phyloP scores from a whole-genome alignment of 1,139 yeast species.

The Yamadazyma sp. region DNA sequence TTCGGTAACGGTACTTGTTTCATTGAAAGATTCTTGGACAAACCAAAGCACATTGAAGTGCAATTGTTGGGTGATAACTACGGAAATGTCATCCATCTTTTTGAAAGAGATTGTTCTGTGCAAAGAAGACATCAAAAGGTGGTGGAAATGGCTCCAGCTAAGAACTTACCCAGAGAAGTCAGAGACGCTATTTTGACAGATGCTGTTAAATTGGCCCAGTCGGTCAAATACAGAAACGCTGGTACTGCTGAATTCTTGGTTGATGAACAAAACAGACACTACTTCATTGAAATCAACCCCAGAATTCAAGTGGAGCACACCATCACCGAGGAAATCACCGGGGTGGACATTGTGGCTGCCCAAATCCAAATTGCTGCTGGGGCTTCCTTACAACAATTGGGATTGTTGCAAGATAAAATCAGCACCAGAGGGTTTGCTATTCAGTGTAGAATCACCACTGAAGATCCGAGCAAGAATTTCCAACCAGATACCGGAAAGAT shows the following conservation, averaged over 20 bases:
- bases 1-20: conserved; percentile 98
- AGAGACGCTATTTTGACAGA: conserved; percentile 91
- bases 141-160: conserved; percentile 99
- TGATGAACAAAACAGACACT: conserved; percentile 91
- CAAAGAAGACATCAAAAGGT: conserved; percentile 99
- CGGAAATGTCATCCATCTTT: conserved; percentile 93
- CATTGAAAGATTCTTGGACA: conserved; percentile 91
- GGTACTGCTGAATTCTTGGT: conserved; percentile 99
- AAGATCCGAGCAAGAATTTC: conserved; percentile 94
- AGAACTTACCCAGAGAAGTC: conserved; percentile 75
- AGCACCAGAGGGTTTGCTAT: conserved; percentile 97
- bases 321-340: conserved; percentile 97
- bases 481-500: conserved; percentile 99
- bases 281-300: conserved; percentile 97
- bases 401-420: conserved; percentile 89
- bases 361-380: conserved; percentile 99
- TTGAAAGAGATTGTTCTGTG: conserved; percentile 98
- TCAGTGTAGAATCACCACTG: conserved; percentile 99
- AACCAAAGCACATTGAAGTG: conserved; percentile 97
- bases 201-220: conserved; percentile 87
- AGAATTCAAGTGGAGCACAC: conserved; percentile 99
- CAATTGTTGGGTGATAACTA: conserved; percentile 91
- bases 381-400: conserved; percentile 87
- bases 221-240: conserved; percentile 92
- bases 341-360: conserved; percentile 96